Evolutionary conservation across 2,329 filamentous ascomycete genomes (phyloP), one percentile per base, ranked within the genome.

Genomic region (Beauveria sp.): DNA sequence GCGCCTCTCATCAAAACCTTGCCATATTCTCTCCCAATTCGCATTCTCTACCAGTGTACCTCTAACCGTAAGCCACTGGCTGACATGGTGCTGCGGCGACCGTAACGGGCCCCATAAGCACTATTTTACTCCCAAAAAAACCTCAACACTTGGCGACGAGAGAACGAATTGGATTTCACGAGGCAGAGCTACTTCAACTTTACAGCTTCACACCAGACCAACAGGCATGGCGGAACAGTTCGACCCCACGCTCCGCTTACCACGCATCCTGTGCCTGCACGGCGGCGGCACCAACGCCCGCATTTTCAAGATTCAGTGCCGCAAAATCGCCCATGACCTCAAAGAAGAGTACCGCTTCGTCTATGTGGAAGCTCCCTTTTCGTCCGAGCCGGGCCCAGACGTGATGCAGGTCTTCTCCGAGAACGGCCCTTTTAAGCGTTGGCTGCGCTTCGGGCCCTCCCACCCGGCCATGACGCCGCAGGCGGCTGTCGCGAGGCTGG

Each of bases 191-290:
- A 10, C 10, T 34, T 34, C 30, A 34, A 34, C 3, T 9, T 12
- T 10, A 4, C 30, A 34, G 30, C 30, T 34, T 34, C 30, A 34
- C 12, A 34, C 10, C 30, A 34, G 30, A 30, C 28, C 28, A 53
- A 40, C 12, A 18, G 37, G 5, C 5, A 60, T 60, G 58, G 34
- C 12, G 10, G 43, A 55, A 22, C 2, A 22, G 3, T 41, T 41
- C 16, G 60, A 57, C 40, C 46, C 46, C 2, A 48, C 47, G 30
- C 50, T 65, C 5, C 58, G 61, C 41, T 72, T 78, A n/a, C 87
- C 87, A 3, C 84, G 87, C 51, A 83, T 91, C 63, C 84, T 91
- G 66, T 90, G 86, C 71, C 82, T 91, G 9, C 88, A 90, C 72
- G 88, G 88, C 67, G 87, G 87, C 66, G 88, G 88, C 61, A 83